These are phyloP conservation scores for Aspergillus uvarum DNA, from an alignment of 2,329 filamentous ascomycete species.

Conservation along the genomic window DNA sequence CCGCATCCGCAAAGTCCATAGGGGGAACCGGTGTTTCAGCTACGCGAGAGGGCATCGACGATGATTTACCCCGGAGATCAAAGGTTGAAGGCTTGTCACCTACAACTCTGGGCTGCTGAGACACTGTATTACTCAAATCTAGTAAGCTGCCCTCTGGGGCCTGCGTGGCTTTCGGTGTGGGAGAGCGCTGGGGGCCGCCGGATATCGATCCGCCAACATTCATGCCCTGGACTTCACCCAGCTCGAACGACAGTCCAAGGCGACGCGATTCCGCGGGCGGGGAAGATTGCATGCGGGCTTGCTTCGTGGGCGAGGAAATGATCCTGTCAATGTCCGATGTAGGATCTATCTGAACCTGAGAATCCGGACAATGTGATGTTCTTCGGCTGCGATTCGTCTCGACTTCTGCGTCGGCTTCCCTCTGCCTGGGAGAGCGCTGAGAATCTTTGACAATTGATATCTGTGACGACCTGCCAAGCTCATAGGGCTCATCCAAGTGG, in stretches of 20 bases:
- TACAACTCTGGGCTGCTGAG: conserved; percentile 7
- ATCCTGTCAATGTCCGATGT: conserved; percentile 14
- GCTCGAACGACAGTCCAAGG: conserved; percentile 9
- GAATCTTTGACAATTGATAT: conserved; percentile 38
- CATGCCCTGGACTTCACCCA: conserved; percentile 2
- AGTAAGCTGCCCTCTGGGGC: conserved; percentile 11
- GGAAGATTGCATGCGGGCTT: conserved; percentile 22
- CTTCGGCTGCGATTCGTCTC: conserved; percentile 3
- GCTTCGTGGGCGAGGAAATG: conserved; percentile 19
- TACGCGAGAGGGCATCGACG: conserved; percentile 42
- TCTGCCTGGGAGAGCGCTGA: conserved; percentile 31
- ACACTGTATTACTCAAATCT: conserved; percentile 18
- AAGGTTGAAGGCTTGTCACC: conserved; percentile 11
- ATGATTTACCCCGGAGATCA: conserved; percentile 29
- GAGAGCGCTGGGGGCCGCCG: conserved; percentile 10
- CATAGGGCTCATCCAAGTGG: conserved; percentile 12
- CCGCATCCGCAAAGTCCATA: conserved; percentile 25
- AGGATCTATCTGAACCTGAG: conserved; percentile 11
- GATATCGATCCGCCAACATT: conserved; percentile 12
- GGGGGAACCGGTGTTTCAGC: conserved; percentile 40
- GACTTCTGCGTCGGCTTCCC: conserved; percentile 9
- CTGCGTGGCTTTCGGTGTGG: conserved; percentile 6
- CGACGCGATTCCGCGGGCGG: conserved; percentile 24
- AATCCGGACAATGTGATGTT: background rate
- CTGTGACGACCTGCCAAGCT: conserved; percentile 30